Evolutionary conservation across 2,329 filamentous ascomycete species (phyloP).

Genomic region (Trichoderma breve): DNA sequence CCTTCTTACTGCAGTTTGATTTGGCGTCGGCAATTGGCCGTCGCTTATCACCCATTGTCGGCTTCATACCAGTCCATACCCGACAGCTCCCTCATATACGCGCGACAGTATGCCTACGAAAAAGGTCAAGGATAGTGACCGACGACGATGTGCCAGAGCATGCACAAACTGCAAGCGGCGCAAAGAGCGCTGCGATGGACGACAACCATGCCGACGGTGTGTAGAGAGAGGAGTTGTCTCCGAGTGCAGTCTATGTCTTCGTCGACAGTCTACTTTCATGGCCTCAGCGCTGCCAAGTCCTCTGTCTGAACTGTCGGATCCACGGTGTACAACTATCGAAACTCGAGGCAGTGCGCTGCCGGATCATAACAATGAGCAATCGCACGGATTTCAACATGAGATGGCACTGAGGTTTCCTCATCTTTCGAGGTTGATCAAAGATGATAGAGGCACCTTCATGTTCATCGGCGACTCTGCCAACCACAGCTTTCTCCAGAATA

Average conservation of each 20-base stretch:
- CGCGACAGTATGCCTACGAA: neutral
- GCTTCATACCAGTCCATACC: neutral
- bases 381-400: neutral
- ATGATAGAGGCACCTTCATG: conserved; percentile 8
- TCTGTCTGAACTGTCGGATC: neutral
- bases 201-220: neutral
- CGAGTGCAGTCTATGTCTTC: neutral
- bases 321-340: neutral
- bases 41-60: neutral
- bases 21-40: neutral
- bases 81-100: neutral
- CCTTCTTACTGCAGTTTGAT: neutral
- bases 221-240: neutral
- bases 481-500: neutral
- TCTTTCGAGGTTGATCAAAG: neutral
- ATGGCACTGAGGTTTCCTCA: neutral
- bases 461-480: neutral
- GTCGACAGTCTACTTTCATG: neutral
- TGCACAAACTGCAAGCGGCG: conserved; percentile 6
- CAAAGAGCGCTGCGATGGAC: conserved; percentile 2
- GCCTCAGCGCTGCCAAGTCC: neutral
- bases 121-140: neutral
- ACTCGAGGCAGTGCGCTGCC: neutral
- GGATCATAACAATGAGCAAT: neutral
- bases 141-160: neutral